Conservation (phyloP, 352 stramenopile species). For the Globisporangium takayamanum region DNA sequence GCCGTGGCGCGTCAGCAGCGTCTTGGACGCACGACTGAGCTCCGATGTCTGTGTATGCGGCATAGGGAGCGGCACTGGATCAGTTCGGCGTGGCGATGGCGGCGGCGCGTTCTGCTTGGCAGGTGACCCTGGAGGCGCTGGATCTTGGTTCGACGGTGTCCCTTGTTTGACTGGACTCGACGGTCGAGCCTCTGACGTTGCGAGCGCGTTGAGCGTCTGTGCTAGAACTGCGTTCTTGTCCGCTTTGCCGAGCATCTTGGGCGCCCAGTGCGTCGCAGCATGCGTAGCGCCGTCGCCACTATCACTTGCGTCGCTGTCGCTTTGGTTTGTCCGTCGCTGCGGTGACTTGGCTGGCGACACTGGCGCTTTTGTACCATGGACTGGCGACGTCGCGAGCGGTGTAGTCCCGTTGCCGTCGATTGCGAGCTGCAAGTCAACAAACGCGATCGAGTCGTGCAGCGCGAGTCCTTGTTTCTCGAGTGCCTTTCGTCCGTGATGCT, state of each 20-base stretch:
- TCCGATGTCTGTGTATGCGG: constrained; percentile 30
- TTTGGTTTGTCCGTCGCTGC: not conserved
- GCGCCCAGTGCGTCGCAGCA: constrained; percentile 51
- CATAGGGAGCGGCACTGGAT: constrained; percentile 1
- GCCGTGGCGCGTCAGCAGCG: constrained; percentile 75
- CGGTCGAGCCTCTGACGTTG: constrained; percentile 15
- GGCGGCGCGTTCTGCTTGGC: constrained; percentile 2
- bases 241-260: constrained; percentile 49
- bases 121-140: constrained; percentile 19
- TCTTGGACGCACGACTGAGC: constrained; percentile 79
- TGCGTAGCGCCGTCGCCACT: constrained; percentile 5
- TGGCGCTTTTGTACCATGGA: not conserved
- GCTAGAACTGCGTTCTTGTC: constrained; percentile 47
- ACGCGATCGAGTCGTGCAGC: constrained; percentile 55
- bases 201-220: constrained; percentile 53
- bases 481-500: constrained; percentile 16
- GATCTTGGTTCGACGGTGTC: not conserved
- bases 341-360: constrained; percentile 7
- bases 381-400: not conserved
- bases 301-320: constrained; percentile 7
- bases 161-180: constrained; percentile 12
- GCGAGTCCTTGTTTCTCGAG: constrained; percentile 19
- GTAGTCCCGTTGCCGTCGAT: constrained; percentile 22
- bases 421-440: constrained; percentile 49
- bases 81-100: not conserved